Conservation (phyloP, 805 yeast genomes). For the Yarrowia phangngaensis region DNA sequence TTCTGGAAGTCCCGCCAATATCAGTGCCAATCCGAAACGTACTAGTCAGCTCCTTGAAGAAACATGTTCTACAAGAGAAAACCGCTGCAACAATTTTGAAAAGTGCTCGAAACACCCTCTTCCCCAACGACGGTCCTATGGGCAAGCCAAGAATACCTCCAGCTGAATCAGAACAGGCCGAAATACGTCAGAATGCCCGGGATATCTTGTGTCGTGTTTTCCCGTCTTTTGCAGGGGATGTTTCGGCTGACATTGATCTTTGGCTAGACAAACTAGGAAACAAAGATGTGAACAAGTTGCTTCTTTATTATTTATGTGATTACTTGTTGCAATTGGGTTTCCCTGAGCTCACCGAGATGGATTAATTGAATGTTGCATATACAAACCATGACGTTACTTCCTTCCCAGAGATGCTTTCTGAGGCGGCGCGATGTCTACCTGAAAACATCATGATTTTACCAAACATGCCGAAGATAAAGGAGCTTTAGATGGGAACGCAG, state of each 20-base stretch:
- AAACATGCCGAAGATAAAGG: too few species aligned
- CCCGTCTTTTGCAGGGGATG: slow-evolving; percentile 28
- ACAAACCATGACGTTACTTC: too few species aligned
- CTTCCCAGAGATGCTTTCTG: too few species aligned
- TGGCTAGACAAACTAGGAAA: slow-evolving; percentile 34
- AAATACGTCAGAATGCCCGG: slow-evolving; percentile 30
- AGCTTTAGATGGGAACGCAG: too few species aligned
- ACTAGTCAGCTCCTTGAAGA: slow-evolving; percentile 25
- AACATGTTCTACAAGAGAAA: slow-evolving; percentile 26
- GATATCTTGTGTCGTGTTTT: slow-evolving; percentile 30
- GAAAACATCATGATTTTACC: too few species aligned
- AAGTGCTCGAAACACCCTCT: slow-evolving; percentile 42
- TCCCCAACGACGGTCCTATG: slow-evolving; percentile 50
- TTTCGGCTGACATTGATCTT: slow-evolving; percentile 30
- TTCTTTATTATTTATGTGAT: slow-evolving; percentile 35
- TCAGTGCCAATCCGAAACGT: slow-evolving; percentile 29
- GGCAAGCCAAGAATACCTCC: slow-evolving; percentile 50
- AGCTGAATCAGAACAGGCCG: slow-evolving; percentile 41
- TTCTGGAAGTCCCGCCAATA: slow-evolving; percentile 29
- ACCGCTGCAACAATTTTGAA: slow-evolving; percentile 34
- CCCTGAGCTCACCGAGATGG: slow-evolving; percentile 35
- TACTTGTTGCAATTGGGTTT: slow-evolving; percentile 32
- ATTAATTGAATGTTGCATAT: too few species aligned
- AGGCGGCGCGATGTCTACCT: too few species aligned
- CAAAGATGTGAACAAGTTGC: slow-evolving; percentile 36